Conservation (phyloP, 139 green algal genomes). For the Chlorella vulgaris region DNA sequence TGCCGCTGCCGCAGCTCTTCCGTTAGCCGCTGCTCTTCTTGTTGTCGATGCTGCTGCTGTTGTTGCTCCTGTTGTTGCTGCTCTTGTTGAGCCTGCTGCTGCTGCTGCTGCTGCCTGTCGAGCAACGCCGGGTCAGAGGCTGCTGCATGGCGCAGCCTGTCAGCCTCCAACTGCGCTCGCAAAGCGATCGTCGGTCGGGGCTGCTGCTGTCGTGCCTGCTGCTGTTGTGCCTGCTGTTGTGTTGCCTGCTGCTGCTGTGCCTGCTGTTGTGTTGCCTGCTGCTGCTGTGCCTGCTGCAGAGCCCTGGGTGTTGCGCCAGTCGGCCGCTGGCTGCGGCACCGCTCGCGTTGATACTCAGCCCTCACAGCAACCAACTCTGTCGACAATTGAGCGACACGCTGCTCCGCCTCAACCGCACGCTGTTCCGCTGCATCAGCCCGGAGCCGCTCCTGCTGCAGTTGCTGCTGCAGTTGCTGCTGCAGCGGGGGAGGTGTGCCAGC, state of each 20-base stretch:
- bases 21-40: neutral
- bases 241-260: neutral
- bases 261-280: neutral
- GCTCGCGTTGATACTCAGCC: neutral
- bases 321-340: neutral
- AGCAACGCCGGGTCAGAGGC: no score
- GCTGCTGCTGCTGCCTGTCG: neutral
- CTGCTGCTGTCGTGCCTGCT: neutral
- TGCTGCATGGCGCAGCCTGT: no score
- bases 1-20: conserved; percentile 1
- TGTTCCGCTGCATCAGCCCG: neutral
- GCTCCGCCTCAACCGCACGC: neutral
- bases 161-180: no score
- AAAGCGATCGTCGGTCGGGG: no score
- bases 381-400: no score
- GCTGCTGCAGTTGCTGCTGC: neutral
- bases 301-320: neutral
- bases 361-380: no score
- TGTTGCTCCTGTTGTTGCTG: neutral
- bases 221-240: neutral
- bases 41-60: neutral
- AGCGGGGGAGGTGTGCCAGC: no score
- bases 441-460: neutral
- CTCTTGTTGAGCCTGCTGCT: neutral
- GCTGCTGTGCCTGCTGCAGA: neutral